These are phyloP conservation scores for Tetragonia tetragonoides DNA, from an alignment of 148 eudicot species.

Conservation along the genomic window DNA sequence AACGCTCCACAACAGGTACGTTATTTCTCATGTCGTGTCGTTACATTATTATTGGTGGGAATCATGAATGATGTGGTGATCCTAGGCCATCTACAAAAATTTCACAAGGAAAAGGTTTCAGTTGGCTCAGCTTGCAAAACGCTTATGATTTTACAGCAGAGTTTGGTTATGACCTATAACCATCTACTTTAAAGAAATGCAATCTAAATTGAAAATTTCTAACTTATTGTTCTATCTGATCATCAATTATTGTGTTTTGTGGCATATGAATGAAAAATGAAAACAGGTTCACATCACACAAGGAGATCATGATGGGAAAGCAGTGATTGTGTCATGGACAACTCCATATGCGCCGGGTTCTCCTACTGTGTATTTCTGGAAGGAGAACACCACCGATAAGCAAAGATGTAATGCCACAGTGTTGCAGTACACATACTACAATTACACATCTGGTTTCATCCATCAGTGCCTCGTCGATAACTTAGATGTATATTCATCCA, in stretches of 20 bases:
- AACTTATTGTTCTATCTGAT: too few species aligned
- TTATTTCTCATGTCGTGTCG: neutral
- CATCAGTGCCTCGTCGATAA: conserved; percentile 67
- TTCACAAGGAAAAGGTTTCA: too few species aligned
- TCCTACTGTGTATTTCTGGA: conserved; percentile 52
- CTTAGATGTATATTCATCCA: conserved; percentile 18
- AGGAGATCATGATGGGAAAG: conserved; percentile 80
- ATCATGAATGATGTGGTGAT: too few species aligned
- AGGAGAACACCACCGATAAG: conserved; percentile 38
- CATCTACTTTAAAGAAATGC: too few species aligned
- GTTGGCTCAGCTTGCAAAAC: too few species aligned
- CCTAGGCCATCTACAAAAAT: too few species aligned
- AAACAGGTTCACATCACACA: conserved; percentile 74
- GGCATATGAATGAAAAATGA: too few species aligned
- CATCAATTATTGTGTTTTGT: too few species aligned
- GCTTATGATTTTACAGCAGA: too few species aligned
- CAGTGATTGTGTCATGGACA: conserved; percentile 83
- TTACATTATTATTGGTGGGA: too few species aligned
- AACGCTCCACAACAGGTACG: conserved; percentile 79
- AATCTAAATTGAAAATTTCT: too few species aligned
- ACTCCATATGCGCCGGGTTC: conserved; percentile 65
- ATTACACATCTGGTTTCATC: conserved; percentile 77
- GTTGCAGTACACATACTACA: conserved; percentile 51
- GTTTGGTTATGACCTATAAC: too few species aligned
- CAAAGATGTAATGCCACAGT: conserved; percentile 28